Conservation (phyloP, 2,329 filamentous ascomycete species). For the Coniochaeta sp. region DNA sequence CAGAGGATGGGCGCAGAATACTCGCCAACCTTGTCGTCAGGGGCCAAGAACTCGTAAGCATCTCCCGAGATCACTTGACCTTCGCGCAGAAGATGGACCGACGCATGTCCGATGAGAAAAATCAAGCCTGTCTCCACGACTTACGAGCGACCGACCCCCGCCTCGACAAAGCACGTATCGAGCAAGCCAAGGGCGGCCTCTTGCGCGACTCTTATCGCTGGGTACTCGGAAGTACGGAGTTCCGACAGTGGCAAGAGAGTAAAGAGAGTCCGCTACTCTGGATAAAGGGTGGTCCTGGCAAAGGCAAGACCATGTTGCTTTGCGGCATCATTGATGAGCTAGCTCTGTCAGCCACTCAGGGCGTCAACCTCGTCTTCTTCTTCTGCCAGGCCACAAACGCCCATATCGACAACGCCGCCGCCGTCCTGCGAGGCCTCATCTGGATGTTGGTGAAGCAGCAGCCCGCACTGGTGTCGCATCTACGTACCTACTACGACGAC, state of each 20-base stretch:
- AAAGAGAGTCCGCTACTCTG: conserved; percentile 19
- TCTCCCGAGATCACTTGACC: no score
- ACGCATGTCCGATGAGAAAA: no score
- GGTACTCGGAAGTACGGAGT: conserved; percentile 21
- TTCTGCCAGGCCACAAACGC: conserved; percentile 23
- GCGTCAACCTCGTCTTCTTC: conserved; percentile 6
- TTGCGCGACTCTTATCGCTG: conserved; percentile 23
- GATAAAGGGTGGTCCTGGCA: conserved; percentile 29
- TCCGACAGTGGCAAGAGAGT: conserved; percentile 15
- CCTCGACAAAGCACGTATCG: conserved; percentile 26
- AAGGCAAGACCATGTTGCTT: conserved; percentile 33
- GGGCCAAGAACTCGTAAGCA: no score
- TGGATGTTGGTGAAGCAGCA: conserved; percentile 12
- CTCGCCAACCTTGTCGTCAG: no score
- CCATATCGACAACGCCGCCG: conserved; percentile 15
- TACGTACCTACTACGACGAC: conserved; percentile 22
- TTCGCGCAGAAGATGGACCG: no score
- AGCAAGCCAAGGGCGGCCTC: conserved; percentile 24
- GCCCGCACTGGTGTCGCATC: conserved; percentile 23
- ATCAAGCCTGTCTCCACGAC: conserved; percentile 13
- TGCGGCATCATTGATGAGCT: conserved; percentile 26
- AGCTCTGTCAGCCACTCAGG: no score
- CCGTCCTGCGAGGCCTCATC: conserved; percentile 23
- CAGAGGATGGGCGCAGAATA: no score
- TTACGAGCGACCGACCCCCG: conserved; percentile 16